These are phyloP conservation scores for Leptographium galeiforme DNA, from an alignment of 2,329 filamentous ascomycete genomes.

Conservation along the genomic window DNA sequence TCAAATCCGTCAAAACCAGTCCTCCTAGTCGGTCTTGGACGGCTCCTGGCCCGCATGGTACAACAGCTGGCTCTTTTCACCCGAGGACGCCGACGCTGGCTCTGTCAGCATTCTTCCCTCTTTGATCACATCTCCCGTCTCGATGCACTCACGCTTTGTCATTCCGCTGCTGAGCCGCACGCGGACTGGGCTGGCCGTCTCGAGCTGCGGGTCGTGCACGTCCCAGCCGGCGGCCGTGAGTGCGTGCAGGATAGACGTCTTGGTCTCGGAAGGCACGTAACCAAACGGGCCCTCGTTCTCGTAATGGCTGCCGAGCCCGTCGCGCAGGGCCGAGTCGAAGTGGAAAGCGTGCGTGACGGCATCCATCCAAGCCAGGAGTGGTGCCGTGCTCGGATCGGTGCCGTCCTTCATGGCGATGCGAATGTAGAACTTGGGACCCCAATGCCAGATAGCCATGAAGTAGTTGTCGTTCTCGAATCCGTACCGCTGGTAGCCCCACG, in stretches of 20 bases:
- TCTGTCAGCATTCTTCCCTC: background rate
- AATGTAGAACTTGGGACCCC: slow-evolving; percentile 35
- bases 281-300: slow-evolving; percentile 23
- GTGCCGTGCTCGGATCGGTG: slow-evolving; percentile 21
- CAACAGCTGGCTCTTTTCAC: background rate
- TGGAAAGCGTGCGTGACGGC: slow-evolving; percentile 27
- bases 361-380: slow-evolving; percentile 24
- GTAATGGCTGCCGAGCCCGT: slow-evolving; percentile 22
- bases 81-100: background rate
- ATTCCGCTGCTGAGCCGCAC: slow-evolving; percentile 20
- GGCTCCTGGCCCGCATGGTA: background rate
- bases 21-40: background rate
- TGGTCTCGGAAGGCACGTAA: slow-evolving; percentile 29
- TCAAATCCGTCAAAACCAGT: too few relatives aligned
- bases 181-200: slow-evolving; percentile 43
- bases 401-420: slow-evolving; percentile 45
- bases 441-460: slow-evolving; percentile 43
- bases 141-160: slow-evolving; percentile 14
- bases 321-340: slow-evolving; percentile 22
- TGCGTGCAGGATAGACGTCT: slow-evolving; percentile 19
- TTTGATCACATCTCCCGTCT: too few relatives aligned
- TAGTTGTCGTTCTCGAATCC: slow-evolving; percentile 35
- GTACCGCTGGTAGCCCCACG: slow-evolving; percentile 21
- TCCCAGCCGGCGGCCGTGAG: slow-evolving; percentile 49
- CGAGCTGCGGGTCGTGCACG: slow-evolving; percentile 46